Conservation (phyloP, 768 basidiomycete genomes). For the Trametes cinnabarina region DNA sequence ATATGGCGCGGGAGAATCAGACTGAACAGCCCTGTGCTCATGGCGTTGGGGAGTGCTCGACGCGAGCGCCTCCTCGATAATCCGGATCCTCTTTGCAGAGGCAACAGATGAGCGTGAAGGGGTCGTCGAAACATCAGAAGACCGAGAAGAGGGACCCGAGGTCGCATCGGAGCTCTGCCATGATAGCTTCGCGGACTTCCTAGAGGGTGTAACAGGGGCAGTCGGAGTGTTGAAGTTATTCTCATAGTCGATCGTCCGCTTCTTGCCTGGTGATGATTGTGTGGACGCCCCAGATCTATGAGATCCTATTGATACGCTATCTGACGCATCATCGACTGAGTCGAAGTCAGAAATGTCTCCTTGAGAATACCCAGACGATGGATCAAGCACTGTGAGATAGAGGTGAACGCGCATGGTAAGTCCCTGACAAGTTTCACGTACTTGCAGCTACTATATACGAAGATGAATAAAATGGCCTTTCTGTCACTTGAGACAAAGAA, state of each 20-base stretch:
- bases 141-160: too few species aligned
- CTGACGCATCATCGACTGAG: too few species aligned
- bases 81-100: neutral
- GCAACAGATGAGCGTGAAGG: neutral
- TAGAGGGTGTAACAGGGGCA: neutral
- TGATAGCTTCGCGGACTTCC: neutral
- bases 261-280: slow-evolving; percentile 5
- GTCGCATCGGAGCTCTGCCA: neutral
- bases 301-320: slow-evolving; percentile 5
- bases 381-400: too few species aligned
- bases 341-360: too few species aligned
- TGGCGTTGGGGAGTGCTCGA: neutral
- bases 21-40: neutral
- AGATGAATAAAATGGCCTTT: neutral
- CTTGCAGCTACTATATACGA: neutral
- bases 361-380: too few species aligned
- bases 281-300: neutral
- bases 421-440: too few species aligned
- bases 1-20: neutral
- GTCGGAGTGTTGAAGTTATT: neutral
- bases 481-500: neutral
- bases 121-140: neutral
- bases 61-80: neutral
- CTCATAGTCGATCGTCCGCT: slow-evolving; percentile 7
- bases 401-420: too few species aligned